phyloP scores from a whole-genome alignment of 768 basidiomycete genomes.

The Leucocoprinus birnbaumii region DNA sequence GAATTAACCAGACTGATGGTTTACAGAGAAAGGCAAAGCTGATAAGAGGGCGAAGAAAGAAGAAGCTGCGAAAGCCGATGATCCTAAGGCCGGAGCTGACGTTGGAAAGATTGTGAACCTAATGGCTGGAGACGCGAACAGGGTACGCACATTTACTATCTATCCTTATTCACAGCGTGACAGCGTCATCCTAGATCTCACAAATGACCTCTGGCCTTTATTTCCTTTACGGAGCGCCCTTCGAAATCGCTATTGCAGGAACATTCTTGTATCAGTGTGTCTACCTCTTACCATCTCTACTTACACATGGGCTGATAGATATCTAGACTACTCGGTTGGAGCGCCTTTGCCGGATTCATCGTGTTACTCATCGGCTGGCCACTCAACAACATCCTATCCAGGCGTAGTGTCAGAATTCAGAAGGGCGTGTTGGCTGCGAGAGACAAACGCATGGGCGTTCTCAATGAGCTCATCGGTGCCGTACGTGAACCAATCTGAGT shows the following conservation, averaged over 20 bases:
- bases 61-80: constrained; percentile 38
- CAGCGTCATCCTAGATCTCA: constrained; percentile 35
- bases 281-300: not conserved
- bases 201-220: constrained; percentile 55
- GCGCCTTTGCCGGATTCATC: constrained; percentile 77
- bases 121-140: constrained; percentile 79
- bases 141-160: constrained; percentile 27
- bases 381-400: constrained; percentile 64
- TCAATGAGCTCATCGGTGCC: constrained; percentile 75
- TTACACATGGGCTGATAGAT: not conserved
- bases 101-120: constrained; percentile 88
- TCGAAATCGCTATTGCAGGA: constrained; percentile 74
- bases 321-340: constrained; percentile 55
- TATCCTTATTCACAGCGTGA: not conserved
- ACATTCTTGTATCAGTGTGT: constrained; percentile 75
- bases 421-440: constrained; percentile 58
- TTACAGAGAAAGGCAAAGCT: constrained; percentile 26
- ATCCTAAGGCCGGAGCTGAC: constrained; percentile 77
- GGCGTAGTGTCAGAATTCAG: constrained; percentile 56
- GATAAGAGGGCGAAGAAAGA: constrained; percentile 36
- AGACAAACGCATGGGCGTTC: constrained; percentile 74
- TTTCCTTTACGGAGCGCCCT: constrained; percentile 72
- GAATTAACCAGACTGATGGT: not conserved
- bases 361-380: constrained; percentile 67
- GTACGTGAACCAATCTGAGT: constrained; percentile 29